These are phyloP conservation scores for Megacollybia marginata DNA, from an alignment of 768 basidiomycete species.

Conservation along the genomic window DNA sequence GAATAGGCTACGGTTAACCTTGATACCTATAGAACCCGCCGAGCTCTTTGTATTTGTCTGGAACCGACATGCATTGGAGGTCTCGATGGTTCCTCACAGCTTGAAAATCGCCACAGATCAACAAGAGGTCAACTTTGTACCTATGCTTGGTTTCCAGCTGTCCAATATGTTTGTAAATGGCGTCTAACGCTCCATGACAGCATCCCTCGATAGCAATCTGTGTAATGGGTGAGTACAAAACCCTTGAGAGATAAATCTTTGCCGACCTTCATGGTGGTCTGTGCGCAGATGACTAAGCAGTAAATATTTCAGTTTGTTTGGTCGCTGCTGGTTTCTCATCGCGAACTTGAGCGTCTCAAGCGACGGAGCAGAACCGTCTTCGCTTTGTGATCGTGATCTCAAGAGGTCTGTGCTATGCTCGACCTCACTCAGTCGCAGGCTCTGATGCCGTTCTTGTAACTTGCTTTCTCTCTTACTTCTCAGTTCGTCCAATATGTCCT, in stretches of 20 bases:
- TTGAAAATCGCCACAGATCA: slow-evolving; percentile 96
- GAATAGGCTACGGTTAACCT: slow-evolving; percentile 1
- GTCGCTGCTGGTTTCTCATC: too few species aligned
- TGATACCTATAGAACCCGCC: slow-evolving; percentile 78
- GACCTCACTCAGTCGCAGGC: slow-evolving; percentile 65
- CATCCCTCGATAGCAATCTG: slow-evolving; percentile 92
- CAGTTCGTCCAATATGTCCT: slow-evolving; percentile 65
- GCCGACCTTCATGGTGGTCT: neutral
- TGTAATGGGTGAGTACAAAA: neutral
- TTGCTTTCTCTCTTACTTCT: slow-evolving; percentile 50
- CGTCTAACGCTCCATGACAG: slow-evolving; percentile 89
- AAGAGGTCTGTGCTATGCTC: slow-evolving; percentile 95
- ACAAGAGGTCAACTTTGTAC: slow-evolving; percentile 74
- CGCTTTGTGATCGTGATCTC: slow-evolving; percentile 48
- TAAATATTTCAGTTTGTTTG: too few species aligned
- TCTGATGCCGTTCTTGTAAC: slow-evolving; percentile 58
- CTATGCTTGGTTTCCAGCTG: slow-evolving; percentile 52
- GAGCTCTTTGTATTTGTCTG: slow-evolving; percentile 77
- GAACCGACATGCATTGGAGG: slow-evolving; percentile 86
- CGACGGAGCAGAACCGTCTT: slow-evolving; percentile 21
- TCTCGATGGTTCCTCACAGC: slow-evolving; percentile 83
- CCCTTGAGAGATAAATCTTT: neutral
- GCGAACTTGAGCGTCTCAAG: too few species aligned
- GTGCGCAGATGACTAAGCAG: too few species aligned
- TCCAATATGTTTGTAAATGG: slow-evolving; percentile 70